A percentile compares a stretch with the other conserved stretches of the same genome.
Conservation (phyloP, 768 basidiomycete genomes). For the Mycena belliarum region DNA sequence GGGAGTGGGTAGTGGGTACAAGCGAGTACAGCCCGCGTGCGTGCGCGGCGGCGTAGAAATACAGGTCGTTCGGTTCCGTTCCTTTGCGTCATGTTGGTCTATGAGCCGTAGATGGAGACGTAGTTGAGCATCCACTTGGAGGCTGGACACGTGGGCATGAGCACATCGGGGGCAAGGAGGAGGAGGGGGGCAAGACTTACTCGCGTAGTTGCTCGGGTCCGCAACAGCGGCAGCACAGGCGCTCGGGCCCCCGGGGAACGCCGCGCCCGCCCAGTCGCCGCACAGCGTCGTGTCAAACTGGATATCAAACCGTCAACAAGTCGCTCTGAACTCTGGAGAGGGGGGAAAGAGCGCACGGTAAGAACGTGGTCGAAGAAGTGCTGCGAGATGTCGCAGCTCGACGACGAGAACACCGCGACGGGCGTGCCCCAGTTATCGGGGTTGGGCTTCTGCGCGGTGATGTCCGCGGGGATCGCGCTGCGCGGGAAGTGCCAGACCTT, state of each 20-base stretch:
- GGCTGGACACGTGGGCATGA: conserved; percentile 33
- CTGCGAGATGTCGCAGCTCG: conserved; percentile 45
- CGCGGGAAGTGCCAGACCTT: conserved; percentile 59
- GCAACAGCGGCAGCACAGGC: conserved; percentile 50
- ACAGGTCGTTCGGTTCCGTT: conserved; percentile 22
- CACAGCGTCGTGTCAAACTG: conserved; percentile 9
- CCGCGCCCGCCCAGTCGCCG: conserved; percentile 32
- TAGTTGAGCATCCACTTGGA: conserved; percentile 61
- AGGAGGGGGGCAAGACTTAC: too few species aligned
- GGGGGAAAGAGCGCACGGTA: too few species aligned
- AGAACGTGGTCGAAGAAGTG: conserved; percentile 58
- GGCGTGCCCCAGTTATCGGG: conserved; percentile 56
- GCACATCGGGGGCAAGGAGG: too few species aligned
- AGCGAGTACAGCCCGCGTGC: not conserved
- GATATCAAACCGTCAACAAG: too few species aligned
- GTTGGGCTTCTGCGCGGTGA: conserved; percentile 43
- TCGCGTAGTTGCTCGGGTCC: conserved; percentile 54
- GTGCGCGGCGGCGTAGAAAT: not conserved
- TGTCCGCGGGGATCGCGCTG: conserved; percentile 51
- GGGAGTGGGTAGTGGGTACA: not conserved
- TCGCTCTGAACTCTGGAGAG: too few species aligned
- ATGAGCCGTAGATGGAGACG: conserved; percentile 46
- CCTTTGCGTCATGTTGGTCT: not conserved
- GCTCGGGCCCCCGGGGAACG: conserved; percentile 44
- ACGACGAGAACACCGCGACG: conserved; percentile 50